Evolutionary conservation across 306 rosid species (phyloP), one percentile per base, ranked within the genome.

Genomic region (Malus sieversii): DNA sequence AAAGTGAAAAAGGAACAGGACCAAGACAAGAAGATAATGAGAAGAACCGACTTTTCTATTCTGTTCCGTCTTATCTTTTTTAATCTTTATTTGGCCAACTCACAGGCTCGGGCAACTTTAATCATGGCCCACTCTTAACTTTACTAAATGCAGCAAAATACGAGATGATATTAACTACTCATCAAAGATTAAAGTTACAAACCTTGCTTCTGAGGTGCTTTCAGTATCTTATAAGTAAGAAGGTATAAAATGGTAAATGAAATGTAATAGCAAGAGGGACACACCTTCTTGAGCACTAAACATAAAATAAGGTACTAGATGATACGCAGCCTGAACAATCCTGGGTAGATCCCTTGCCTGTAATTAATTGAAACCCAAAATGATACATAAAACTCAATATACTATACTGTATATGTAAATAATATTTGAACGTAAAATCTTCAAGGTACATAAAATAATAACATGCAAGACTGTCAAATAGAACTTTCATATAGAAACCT

Each of bases 291-390:
- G 96, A 75, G 97, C 86, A 80, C 83, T 92, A 73, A 95, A 90
- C 81, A 92, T 86, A 83, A 95, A 95, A 85, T 95, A 95, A 71
- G 99, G 99, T 64, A 92, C 85, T 74, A 95, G 82, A 78, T 48
- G 97, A 83, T 92, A 95, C 40, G 79, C 96, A 78, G 97, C 87
- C 82, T 95, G 99, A 84, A 95, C 83, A 78, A 82, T 10, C 81
- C 78, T 89, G 25, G 97, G 88, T 77, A 95, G 97, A 85, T 95
- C 96, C 79, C 97, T 90, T 62, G 97, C 97, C 99, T 95, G 89
- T 84, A 75, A 80, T 59, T 68, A 66, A 62, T 77, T 71, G 62
- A 78, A 71, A 67, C 68, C 74, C 77, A 72, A 75, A 25, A 46
- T 79, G 63, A 60, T 75, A 25, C 20, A 23, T 20, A 48, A 48